Base-by-base conservation (phyloP, 148 eudicot genomes). In the Polygonum aviculare region DNA sequence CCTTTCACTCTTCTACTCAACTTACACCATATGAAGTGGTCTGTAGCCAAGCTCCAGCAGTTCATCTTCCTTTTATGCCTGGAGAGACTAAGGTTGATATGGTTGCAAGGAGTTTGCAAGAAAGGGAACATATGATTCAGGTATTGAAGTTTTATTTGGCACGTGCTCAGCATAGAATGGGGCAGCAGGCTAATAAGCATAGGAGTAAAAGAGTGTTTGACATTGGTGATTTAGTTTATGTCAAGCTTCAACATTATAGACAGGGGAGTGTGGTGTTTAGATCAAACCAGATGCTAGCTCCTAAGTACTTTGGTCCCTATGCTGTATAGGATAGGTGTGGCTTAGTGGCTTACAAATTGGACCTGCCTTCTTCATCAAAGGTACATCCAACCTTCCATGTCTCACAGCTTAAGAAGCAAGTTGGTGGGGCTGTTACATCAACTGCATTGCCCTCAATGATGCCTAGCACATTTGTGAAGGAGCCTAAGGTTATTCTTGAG, bases 1-100 rank as follows among this genome's bases (percentile, higher is more conserved):
- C 22, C n/a, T 35, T 10, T 33, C 77, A 75, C 19, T 1, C 47
- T 2, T 5, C 33, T 1, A 54, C 48, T 40, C 5, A 75, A 16
- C 31, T 55, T 15, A 35, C 69, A 1, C 77, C 45, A 3, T 55
- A 51, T 75, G 69, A 75, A 57, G 44, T 35, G 52, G 69, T 75
- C 2, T 75, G 55, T 55, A 31, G 69, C 2, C 12, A 26, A 15
- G 1, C 77, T 1, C 69, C 77, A 12, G 48, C 69, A 12, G 2
- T 3, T 1, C 22, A 11, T 15, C 0, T 54, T 2, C 19, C 77
- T 38, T 75, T 51, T 12, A 2, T 75, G 22, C 67, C 67, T 15
- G 16, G 67, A 2, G 67, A 60, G 10, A 7, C 67, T 2, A 60
- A 60, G 35, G 67, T 60, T n/a, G 31, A 19, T 3, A 16, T 60